Conservation (phyloP, 345 rosid genomes). For the Boechera stricta region DNA sequence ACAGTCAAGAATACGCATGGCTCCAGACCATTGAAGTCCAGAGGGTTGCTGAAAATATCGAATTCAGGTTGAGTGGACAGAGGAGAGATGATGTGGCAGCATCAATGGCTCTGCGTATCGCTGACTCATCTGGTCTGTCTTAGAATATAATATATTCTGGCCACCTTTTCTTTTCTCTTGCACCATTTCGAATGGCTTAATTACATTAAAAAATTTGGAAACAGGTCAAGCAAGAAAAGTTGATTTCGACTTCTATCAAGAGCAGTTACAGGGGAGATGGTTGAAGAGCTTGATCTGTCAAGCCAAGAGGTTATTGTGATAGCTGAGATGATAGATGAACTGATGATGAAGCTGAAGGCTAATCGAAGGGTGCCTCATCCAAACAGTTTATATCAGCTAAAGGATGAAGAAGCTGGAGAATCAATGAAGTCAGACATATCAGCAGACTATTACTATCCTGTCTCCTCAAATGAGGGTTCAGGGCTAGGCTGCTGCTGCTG, state of each 20-base stretch:
- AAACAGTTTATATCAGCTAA: slow-evolving; percentile 6
- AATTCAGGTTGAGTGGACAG: slow-evolving; percentile 61
- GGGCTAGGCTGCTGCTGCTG: neutral
- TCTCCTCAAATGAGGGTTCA: slow-evolving; percentile 29
- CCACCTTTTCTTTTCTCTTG: neutral
- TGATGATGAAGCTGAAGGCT: slow-evolving; percentile 62
- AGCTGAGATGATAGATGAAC: slow-evolving; percentile 68
- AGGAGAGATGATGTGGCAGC: slow-evolving; percentile 54
- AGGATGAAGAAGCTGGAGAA: slow-evolving; percentile 31
- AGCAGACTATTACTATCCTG: slow-evolving; percentile 30
- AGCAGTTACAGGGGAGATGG: slow-evolving; percentile 81
- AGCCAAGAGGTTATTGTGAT: slow-evolving; percentile 72
- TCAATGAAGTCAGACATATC: slow-evolving; percentile 40
- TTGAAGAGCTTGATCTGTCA: slow-evolving; percentile 70
- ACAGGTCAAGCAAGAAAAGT: slow-evolving; percentile 55
- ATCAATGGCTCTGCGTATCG: slow-evolving; percentile 63
- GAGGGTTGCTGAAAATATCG: slow-evolving; percentile 53
- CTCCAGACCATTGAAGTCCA: slow-evolving; percentile 48
- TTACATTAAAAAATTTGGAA: neutral
- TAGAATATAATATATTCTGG: slow-evolving; percentile 17
- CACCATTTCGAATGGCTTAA: neutral
- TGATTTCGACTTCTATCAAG: slow-evolving; percentile 68
- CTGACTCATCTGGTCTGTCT: slow-evolving; percentile 57
- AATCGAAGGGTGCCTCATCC: slow-evolving; percentile 49
- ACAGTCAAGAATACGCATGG: slow-evolving; percentile 29